phyloP scores from a whole-genome alignment of 306 rosid species.

The Inga oerstediana region DNA sequence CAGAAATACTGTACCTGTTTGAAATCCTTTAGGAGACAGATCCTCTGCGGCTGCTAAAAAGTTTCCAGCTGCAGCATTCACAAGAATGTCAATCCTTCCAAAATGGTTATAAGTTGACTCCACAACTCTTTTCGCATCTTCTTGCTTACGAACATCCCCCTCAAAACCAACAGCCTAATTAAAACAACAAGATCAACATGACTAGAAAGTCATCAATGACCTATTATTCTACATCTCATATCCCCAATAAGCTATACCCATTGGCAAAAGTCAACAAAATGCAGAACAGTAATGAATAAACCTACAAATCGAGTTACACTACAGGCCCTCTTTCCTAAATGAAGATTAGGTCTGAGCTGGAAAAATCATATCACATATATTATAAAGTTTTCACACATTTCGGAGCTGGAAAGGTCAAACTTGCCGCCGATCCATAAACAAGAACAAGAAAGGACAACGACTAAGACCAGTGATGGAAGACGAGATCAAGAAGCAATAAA shows the following conservation, averaged over 20 bases:
- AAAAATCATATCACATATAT: background rate
- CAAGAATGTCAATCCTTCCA: conserved; percentile 83
- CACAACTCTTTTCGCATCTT: conserved; percentile 79
- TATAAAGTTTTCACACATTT: background rate
- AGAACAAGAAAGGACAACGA: background rate
- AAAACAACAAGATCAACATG: background rate
- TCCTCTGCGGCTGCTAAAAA: conserved; percentile 84
- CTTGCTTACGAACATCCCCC: conserved; percentile 93
- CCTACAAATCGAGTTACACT: background rate
- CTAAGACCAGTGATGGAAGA: background rate
- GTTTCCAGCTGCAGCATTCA: conserved; percentile 94
- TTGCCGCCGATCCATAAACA: background rate
- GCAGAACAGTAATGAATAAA: background rate
- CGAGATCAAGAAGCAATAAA: background rate
- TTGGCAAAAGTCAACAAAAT: background rate
- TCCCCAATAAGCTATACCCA: background rate
- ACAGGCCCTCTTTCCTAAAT: background rate
- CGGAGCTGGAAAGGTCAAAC: background rate
- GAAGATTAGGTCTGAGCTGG: background rate
- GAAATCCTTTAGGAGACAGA: conserved; percentile 92
- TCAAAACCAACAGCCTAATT: conserved; percentile 74
- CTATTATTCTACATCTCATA: background rate
- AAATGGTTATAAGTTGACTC: conserved; percentile 74
- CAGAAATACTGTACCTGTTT: conserved; percentile 62
- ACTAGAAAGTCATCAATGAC: background rate